These are phyloP conservation scores for Lactarius quietus DNA, from an alignment of 768 basidiomycete species.

Conservation along the genomic window DNA sequence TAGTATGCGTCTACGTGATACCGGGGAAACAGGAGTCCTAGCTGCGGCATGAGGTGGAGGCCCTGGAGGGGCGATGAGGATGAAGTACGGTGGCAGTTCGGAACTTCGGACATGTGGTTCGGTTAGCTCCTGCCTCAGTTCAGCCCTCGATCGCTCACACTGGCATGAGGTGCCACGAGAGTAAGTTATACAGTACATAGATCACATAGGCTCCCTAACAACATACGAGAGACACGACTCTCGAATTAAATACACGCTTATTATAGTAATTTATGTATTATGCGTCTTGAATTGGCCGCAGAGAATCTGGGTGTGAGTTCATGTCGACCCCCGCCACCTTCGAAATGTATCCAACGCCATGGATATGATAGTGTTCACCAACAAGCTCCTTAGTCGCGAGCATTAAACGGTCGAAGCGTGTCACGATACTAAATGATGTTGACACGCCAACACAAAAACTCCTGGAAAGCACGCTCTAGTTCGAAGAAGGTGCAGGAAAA, in stretches of 20 bases:
- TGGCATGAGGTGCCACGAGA: neutral
- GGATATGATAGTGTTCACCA: constrained; percentile 84
- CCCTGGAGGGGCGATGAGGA: constrained; percentile 10
- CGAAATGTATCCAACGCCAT: constrained; percentile 48
- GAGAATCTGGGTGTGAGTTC: constrained; percentile 33
- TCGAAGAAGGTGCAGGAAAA: neutral
- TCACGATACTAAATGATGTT: constrained; percentile 64
- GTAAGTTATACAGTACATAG: neutral
- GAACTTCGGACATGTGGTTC: neutral
- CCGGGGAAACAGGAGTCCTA: neutral
- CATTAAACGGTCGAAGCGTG: constrained; percentile 73
- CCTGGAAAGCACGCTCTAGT: constrained; percentile 33
- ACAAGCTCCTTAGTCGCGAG: constrained; percentile 81
- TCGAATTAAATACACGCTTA: too few species aligned
- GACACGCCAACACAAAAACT: constrained; percentile 73
- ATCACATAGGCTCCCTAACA: neutral
- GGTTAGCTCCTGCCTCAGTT: neutral
- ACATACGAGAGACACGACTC: neutral
- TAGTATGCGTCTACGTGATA: constrained; percentile 11
- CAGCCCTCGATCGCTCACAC: neutral
- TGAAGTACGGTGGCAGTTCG: constrained; percentile 16
- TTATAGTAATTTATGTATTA: constrained; percentile 6
- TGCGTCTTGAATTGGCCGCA: constrained; percentile 21
- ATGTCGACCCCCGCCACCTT: constrained; percentile 32
- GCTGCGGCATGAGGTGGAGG: constrained; percentile 1